These are phyloP conservation scores for Medicago truncatula DNA, from an alignment of 306 rosid species.

Conservation along the genomic window DNA sequence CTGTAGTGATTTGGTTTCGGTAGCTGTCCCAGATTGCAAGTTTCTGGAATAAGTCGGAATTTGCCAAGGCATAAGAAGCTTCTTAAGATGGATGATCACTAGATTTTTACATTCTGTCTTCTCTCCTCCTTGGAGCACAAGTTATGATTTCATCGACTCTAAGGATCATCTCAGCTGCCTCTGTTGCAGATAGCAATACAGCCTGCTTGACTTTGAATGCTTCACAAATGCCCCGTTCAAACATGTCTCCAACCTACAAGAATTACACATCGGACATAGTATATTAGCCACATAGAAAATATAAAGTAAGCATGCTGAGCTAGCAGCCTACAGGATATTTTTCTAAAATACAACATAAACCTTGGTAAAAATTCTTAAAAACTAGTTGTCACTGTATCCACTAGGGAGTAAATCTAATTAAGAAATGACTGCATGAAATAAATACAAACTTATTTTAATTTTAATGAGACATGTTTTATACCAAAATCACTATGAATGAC, in stretches of 20 bases:
- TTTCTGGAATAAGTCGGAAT: constrained; percentile 3
- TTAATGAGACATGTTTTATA: not conserved
- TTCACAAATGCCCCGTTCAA: constrained; percentile 78
- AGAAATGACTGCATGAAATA: not conserved
- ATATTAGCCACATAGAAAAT: constrained; percentile 29
- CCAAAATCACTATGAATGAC: not conserved
- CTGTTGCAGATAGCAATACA: constrained; percentile 87
- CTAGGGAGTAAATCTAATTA: not conserved
- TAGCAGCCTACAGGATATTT: not conserved
- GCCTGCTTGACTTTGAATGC: constrained; percentile 95
- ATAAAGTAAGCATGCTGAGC: not conserved
- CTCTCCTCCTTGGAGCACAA: constrained; percentile 96
- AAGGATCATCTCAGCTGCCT: constrained; percentile 98
- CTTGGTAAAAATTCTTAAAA: not conserved
- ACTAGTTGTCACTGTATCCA: not conserved
- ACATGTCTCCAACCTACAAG: constrained; percentile 92
- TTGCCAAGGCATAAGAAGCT: constrained; percentile 16
- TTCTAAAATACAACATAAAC: not conserved
- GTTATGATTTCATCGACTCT: constrained; percentile 97
- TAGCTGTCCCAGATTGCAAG: not conserved
- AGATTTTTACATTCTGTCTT: constrained; percentile 78
- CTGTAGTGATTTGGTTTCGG: not conserved
- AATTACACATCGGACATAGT: constrained; percentile 18
- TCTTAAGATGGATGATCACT: constrained; percentile 15
- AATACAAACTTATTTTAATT: no score